Conservation (phyloP, 805 yeast species). For the Nakazawaea molendinolei region DNA sequence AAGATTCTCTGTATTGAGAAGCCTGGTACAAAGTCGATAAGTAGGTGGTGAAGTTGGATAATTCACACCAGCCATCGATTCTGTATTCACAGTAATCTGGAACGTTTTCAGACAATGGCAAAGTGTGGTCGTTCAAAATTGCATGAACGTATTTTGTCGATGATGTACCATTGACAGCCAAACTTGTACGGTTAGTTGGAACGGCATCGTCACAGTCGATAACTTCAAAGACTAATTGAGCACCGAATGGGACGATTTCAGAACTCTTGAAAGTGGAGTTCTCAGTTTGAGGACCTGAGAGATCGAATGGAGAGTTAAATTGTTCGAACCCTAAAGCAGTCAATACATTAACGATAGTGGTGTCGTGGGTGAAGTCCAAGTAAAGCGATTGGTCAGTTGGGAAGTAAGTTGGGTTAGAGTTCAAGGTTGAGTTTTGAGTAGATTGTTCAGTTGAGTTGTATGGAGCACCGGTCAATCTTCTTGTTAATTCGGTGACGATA, state of each 20-base stretch:
- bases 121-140: constrained; percentile 15
- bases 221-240: constrained; percentile 30
- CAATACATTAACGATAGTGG: constrained; percentile 2
- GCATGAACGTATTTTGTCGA: constrained; percentile 13
- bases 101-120: constrained; percentile 13
- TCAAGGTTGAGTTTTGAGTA: constrained; percentile 10
- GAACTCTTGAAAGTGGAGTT: constrained; percentile 18
- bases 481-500: constrained; percentile 4
- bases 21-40: constrained; percentile 12
- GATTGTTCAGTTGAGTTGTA: constrained; percentile 1
- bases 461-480: constrained; percentile 5
- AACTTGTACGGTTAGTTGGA: constrained; percentile 11
- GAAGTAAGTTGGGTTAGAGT: constrained; percentile 7
- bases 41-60: constrained; percentile 13
- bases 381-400: constrained; percentile 7
- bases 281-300: constrained; percentile 13
- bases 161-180: constrained; percentile 5
- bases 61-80: constrained; percentile 17
- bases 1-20: constrained; percentile 4
- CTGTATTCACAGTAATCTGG: constrained; percentile 16
- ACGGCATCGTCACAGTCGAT: constrained; percentile 23
- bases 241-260: constrained; percentile 34
- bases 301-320: constrained; percentile 9
- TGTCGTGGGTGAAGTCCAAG: constrained; percentile 9
- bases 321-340: constrained; percentile 11